A percentile compares a stretch with the other conserved stretches of the same genome.
Evolutionary conservation across 2,329 filamentous ascomycete species (phyloP).

Genomic region (Capronia coronata): DNA sequence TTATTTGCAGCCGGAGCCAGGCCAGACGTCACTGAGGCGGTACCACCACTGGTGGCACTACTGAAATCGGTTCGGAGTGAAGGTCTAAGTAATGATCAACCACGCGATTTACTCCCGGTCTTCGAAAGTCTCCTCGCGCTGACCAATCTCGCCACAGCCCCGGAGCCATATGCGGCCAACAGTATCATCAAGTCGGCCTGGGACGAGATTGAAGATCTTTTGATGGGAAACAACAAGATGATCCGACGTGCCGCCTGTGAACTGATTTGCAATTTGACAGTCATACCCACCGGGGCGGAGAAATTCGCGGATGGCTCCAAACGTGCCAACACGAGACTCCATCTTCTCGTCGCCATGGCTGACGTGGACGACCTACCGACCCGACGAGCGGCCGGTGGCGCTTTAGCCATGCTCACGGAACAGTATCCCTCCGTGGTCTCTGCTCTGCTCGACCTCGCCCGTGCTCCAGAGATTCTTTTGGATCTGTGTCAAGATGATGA

Average conservation of each 20-base stretch:
- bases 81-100: slow-evolving; percentile 36
- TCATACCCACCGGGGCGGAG: slow-evolving; percentile 40
- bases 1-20: slow-evolving; percentile 75
- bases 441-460: slow-evolving; percentile 51
- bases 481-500: slow-evolving; percentile 67
- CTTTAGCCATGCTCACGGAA: slow-evolving; percentile 73
- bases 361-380: slow-evolving; percentile 78
- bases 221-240: slow-evolving; percentile 67
- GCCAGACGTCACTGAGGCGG: slow-evolving; percentile 66
- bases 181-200: slow-evolving; percentile 69
- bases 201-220: slow-evolving; percentile 70
- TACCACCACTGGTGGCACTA: slow-evolving; percentile 72
- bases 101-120: slow-evolving; percentile 73
- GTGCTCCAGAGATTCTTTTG: slow-evolving; percentile 73
- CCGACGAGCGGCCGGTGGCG: slow-evolving; percentile 77
- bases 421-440: slow-evolving; percentile 64
- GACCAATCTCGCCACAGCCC: slow-evolving; percentile 77
- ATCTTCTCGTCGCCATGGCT: slow-evolving; percentile 78
- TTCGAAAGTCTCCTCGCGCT: slow-evolving; percentile 89
- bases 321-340: slow-evolving; percentile 65
- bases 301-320: slow-evolving; percentile 50
- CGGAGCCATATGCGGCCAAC: slow-evolving; percentile 49
- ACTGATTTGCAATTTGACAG: slow-evolving; percentile 76
- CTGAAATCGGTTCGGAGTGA: slow-evolving; percentile 45
- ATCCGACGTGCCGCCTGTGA: slow-evolving; percentile 81